phyloP scores from a whole-genome alignment of 495 filamentous ascomycete genomes.

The Podospora bellae-mahoneyi region DNA sequence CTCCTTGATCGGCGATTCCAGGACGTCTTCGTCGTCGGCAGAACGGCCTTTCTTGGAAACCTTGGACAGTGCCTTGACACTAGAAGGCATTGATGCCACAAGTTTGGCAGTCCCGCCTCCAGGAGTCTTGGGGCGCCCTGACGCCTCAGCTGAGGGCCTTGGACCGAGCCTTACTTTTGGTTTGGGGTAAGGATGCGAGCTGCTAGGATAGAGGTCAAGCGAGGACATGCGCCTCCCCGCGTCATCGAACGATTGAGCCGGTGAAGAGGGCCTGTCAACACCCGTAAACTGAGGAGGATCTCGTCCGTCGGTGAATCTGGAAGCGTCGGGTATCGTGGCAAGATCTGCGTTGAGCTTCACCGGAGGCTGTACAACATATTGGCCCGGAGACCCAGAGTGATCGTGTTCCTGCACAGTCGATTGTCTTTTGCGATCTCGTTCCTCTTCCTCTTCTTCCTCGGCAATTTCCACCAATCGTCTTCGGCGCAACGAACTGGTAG shows the following conservation, averaged over 20 bases:
- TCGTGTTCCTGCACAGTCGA: slow-evolving; percentile 45
- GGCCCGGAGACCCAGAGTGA: slow-evolving; percentile 3
- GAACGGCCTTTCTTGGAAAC: slow-evolving; percentile 41
- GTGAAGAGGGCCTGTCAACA: slow-evolving; percentile 35
- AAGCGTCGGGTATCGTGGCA: slow-evolving; percentile 37
- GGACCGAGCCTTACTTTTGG: slow-evolving; percentile 82
- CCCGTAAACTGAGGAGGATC: slow-evolving; percentile 43
- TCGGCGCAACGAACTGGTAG: slow-evolving; percentile 72
- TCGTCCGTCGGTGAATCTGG: slow-evolving; percentile 38
- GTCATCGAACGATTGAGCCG: slow-evolving; percentile 38
- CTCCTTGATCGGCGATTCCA: slow-evolving; percentile 29
- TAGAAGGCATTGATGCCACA: slow-evolving; percentile 64
- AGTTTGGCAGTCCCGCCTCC: slow-evolving; percentile 56
- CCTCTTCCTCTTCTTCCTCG: slow-evolving; percentile 70
- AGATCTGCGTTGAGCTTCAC: slow-evolving; percentile 37
- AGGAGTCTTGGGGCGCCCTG: slow-evolving; percentile 59
- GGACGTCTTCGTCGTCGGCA: slow-evolving; percentile 30
- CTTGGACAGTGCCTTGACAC: slow-evolving; percentile 49
- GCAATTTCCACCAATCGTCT: slow-evolving; percentile 83
- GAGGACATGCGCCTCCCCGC: slow-evolving; percentile 52
- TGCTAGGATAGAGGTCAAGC: slow-evolving; percentile 59
- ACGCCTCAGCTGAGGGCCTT: slow-evolving; percentile 69
- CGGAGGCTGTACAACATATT: slow-evolving; percentile 18
- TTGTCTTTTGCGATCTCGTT: slow-evolving; percentile 47
- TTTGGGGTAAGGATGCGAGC: slow-evolving; percentile 54